A percentile compares a stretch with the other conserved stretches of the same genome.
phyloP scores from a whole-genome alignment of 2,329 filamentous ascomycete genomes.

The Diplocarpon rosae region DNA sequence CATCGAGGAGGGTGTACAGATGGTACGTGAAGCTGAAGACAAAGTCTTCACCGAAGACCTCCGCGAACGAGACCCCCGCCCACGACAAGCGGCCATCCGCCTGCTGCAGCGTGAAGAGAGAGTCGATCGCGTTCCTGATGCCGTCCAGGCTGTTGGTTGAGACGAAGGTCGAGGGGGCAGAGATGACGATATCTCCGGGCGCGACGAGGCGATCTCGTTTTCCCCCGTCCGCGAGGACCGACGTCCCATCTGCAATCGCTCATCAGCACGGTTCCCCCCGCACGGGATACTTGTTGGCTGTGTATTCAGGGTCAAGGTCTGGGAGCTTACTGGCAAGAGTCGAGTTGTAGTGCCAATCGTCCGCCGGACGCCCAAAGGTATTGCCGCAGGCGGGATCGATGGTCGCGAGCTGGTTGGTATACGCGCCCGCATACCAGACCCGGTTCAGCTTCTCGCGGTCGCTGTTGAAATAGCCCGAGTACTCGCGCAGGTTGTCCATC shows the following conservation, averaged over 20 bases:
- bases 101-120: conserved; percentile 32
- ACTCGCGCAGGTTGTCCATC: conserved; percentile 30
- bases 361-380: conserved; percentile 5
- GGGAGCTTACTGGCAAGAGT: conserved; percentile 10
- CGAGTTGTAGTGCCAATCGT: conserved; percentile 27
- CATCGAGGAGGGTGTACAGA: too few relatives aligned
- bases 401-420: conserved; percentile 29
- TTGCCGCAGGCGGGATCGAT: conserved; percentile 21
- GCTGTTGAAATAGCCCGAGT: conserved; percentile 42
- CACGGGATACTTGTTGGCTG: too few relatives aligned
- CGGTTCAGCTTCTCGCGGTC: conserved; percentile 39
- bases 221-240: conserved; percentile 39
- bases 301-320: too few relatives aligned
- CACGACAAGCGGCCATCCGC: conserved; percentile 36
- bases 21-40: too few relatives aligned
- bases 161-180: conserved; percentile 41
- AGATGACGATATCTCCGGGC: conserved; percentile 50
- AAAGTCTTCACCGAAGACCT: conserved; percentile 12
- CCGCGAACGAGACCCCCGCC: conserved; percentile 35
- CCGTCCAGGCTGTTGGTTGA: conserved; percentile 40
- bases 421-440: conserved; percentile 38
- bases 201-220: conserved; percentile 51
- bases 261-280: too few relatives aligned
- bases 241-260: conserved; percentile 6
- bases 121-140: conserved; percentile 37